Conservation (phyloP, 192 early-diverging fungal genomes). For the Martensiomyces pterosporus region DNA sequence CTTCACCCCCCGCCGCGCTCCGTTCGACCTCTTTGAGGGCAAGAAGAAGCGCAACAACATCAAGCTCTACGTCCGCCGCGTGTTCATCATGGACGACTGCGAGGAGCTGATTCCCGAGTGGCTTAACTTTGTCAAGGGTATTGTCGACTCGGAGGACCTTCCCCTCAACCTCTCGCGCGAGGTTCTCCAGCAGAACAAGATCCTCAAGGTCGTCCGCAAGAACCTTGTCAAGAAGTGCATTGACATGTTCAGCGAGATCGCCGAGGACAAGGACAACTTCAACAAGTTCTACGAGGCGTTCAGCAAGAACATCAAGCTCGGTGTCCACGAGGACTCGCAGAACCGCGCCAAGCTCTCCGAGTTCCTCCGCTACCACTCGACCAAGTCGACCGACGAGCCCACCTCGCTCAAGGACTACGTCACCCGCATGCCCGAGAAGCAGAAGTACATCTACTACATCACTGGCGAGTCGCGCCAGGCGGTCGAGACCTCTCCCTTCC, state of each 20-base stretch:
- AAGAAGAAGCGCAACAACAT: conserved; percentile 99
- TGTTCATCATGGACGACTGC: conserved; percentile 99
- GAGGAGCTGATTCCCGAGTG: conserved; percentile 98
- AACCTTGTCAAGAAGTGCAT: conserved; percentile 99
- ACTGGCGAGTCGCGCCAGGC: conserved; percentile 91
- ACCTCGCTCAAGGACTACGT: conserved; percentile 99
- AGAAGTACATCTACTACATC: conserved; percentile 99
- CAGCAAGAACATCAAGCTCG: conserved; percentile 99
- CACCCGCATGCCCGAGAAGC: conserved; percentile 99
- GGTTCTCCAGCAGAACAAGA: conserved; percentile 99
- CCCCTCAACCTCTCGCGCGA: conserved; percentile 99
- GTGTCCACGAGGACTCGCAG: conserved; percentile 96
- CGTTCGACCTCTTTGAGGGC: conserved; percentile 96
- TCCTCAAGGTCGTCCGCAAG: conserved; percentile 99
- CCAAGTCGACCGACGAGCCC: conserved; percentile 97
- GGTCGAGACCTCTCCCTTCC: conserved; percentile 96
- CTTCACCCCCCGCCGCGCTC: conserved; percentile 93
- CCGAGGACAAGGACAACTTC: conserved; percentile 99
- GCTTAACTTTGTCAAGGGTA: conserved; percentile 86
- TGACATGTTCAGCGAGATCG: conserved; percentile 96
- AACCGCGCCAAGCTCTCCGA: conserved; percentile 98
- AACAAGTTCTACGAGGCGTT: conserved; percentile 99
- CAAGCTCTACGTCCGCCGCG: conserved; percentile 99
- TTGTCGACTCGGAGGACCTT: conserved; percentile 95
- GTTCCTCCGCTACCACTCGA: conserved; percentile 95